Conservation (phyloP, 2,329 filamentous ascomycete genomes). For the Scytalidium lignicola region DNA sequence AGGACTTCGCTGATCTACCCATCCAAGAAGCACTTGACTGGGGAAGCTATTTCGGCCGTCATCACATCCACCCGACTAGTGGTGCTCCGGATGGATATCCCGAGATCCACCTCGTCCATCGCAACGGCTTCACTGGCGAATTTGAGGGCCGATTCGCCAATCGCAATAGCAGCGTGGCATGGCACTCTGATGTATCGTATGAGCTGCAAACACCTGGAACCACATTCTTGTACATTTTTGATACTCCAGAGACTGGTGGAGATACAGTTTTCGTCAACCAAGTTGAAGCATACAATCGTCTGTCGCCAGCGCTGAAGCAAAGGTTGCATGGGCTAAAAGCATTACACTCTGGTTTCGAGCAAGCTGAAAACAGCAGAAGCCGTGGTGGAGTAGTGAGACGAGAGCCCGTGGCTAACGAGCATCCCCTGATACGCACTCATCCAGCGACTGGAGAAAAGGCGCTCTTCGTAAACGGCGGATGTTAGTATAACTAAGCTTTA, state of each 20-base stretch:
- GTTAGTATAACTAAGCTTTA: conserved; percentile 40
- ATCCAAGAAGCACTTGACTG: conserved; percentile 66
- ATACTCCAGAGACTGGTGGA: conserved; percentile 72
- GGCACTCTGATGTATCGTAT: conserved; percentile 87
- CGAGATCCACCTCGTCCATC: conserved; percentile 74
- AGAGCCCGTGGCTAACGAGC: conserved; percentile 68
- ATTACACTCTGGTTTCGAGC: conserved; percentile 77
- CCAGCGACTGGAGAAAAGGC: conserved; percentile 81
- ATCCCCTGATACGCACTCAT: conserved; percentile 77
- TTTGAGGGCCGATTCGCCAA: conserved; percentile 59
- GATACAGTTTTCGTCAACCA: conserved; percentile 81
- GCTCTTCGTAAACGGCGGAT: conserved; percentile 77
- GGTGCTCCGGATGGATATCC: conserved; percentile 70
- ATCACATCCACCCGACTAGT: conserved; percentile 76
- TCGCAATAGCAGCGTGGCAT: conserved; percentile 75
- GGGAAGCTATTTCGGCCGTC: conserved; percentile 72
- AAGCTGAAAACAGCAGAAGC: conserved; percentile 64
- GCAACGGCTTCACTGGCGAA: conserved; percentile 58
- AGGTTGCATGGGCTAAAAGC: conserved; percentile 76
- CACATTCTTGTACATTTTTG: conserved; percentile 84
- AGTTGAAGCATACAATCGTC: conserved; percentile 72
- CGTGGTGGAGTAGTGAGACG: conserved; percentile 67
- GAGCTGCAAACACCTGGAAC: conserved; percentile 85
- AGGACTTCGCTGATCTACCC: conserved; percentile 66
- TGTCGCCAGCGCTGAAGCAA: conserved; percentile 75